Percentiles rank a stretch among this genome's conserved stretches.
phyloP scores from a whole-genome alignment of 805 yeast species.

The Candida vaughaniae region DNA sequence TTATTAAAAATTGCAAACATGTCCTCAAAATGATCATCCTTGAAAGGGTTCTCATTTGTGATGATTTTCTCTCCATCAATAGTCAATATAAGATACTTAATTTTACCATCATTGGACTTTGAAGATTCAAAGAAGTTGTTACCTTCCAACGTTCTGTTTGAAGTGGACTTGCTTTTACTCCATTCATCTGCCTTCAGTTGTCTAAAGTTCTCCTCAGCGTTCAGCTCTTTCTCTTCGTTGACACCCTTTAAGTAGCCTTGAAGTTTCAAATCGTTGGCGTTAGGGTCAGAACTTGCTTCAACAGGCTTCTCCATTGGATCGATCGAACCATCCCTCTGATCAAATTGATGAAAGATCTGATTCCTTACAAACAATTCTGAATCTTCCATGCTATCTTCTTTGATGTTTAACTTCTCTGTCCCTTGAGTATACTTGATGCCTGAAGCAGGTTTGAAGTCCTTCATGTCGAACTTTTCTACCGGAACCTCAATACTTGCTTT shows the following conservation, averaged over 20 bases:
- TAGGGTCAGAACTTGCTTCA: constrained; percentile 12
- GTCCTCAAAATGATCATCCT: constrained; percentile 35
- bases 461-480: constrained; percentile 19
- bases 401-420: constrained; percentile 7
- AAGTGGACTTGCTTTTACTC: constrained; percentile 33
- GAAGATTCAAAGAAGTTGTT: constrained; percentile 49
- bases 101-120: constrained; percentile 3
- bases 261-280: constrained; percentile 8
- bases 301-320: constrained; percentile 18
- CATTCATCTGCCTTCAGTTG: constrained; percentile 53
- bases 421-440: constrained; percentile 2
- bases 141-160: constrained; percentile 40
- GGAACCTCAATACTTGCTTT: constrained; percentile 12
- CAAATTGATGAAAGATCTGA: constrained; percentile 13
- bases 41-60: constrained; percentile 40
- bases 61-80: constrained; percentile 33
- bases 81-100: constrained; percentile 30
- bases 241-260: constrained; percentile 44
- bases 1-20: constrained; percentile 39
- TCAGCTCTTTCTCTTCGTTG: constrained; percentile 31
- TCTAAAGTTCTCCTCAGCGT: constrained; percentile 41
- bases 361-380: constrained; percentile 15
- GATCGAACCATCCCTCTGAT: constrained; percentile 6
- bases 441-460: constrained; percentile 14
- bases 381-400: constrained; percentile 11